A percentile compares a stretch with the other conserved stretches of the same genome.
These are phyloP conservation scores for Diaporthe caulivora DNA, from an alignment of 2,329 filamentous ascomycete species.

Conservation along the genomic window DNA sequence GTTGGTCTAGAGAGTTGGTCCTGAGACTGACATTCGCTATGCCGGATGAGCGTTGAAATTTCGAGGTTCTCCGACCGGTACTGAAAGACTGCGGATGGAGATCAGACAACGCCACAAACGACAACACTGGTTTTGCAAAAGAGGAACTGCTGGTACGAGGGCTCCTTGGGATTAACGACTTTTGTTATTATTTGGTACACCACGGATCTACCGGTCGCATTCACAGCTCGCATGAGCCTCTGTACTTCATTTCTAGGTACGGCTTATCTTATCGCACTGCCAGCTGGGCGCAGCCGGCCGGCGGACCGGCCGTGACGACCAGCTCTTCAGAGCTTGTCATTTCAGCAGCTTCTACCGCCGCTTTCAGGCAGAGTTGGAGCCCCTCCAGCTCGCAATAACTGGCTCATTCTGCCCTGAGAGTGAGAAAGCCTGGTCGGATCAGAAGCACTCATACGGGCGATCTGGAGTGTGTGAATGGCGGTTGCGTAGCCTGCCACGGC, in stretches of 20 bases:
- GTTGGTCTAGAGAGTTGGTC: not conserved
- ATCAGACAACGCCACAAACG: too few relatives aligned
- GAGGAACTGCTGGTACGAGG: not conserved
- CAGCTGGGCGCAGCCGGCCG: slow-evolving; percentile 29
- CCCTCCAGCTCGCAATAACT: not conserved
- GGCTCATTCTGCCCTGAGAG: not conserved
- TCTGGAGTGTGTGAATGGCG: not conserved
- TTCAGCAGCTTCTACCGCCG: not conserved
- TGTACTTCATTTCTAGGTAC: not conserved
- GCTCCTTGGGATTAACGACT: not conserved
- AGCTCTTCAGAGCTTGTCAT: not conserved
- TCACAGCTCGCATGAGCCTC: not conserved
- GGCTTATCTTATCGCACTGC: slow-evolving; percentile 37
- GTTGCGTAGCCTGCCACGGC: not conserved
- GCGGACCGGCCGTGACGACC: slow-evolving; percentile 34
- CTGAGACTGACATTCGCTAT: not conserved
- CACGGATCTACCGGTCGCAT: not conserved
- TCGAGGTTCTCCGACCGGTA: slow-evolving; percentile 1
- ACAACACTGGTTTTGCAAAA: not conserved
- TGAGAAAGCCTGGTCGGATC: not conserved
- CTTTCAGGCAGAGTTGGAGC: not conserved
- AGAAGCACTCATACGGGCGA: too few relatives aligned
- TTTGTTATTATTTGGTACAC: not conserved
- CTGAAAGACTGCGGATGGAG: not conserved
- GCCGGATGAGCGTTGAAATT: slow-evolving; percentile 26